Evolutionary conservation across 2,329 filamentous ascomycete species (phyloP), one percentile per base, ranked within the genome.

Genomic region (Xylariaceae sp.): DNA sequence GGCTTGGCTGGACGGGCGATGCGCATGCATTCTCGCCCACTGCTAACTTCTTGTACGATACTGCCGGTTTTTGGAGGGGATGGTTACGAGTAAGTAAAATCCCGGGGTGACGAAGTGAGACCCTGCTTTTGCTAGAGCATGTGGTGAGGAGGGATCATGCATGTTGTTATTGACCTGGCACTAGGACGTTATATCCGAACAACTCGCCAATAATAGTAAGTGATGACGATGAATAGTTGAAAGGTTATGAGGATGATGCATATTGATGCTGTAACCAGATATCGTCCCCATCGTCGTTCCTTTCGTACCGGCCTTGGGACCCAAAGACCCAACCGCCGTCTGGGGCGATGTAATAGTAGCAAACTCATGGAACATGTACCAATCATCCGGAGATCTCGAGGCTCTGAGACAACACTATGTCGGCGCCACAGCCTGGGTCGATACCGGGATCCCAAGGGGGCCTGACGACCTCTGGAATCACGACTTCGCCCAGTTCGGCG

Each of bases 11-110:
- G 79, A 79, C 77, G 0, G 79, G 79, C 2, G 77, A 80, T 62
- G 72, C 75, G 10, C 73, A 78, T 56, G 73, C 77, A 2, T 82
- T 82, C 59, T 70, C 72, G 1, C 75, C 77, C 0, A 76, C 78
- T 75, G 6, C 78, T 78, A 80, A 76, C 53, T 85, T 79, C 62
- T 72, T 86, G 0, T 86, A 80, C 67, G 73, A 83, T 64, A 78
- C 79, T 1, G 69, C 74, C 0, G 81, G 79, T 0, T 78, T 85
- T 61, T 77, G 81, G 59, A 65, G 71, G 18, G 73, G 67, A 55
- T 86, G 80, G 82, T 72, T 80, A 18, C 71, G 74, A 55, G 65
- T 62, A n/a, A 45, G 61, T 53, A 11, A 30, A 4, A 18, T 18
- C 7, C 13, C 13, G 45, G 44, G 15, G n/a, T 15, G 13, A n/a